Base-by-base conservation (phyloP, 352 stramenopile genomes). In the Phytophthora litchii region DNA sequence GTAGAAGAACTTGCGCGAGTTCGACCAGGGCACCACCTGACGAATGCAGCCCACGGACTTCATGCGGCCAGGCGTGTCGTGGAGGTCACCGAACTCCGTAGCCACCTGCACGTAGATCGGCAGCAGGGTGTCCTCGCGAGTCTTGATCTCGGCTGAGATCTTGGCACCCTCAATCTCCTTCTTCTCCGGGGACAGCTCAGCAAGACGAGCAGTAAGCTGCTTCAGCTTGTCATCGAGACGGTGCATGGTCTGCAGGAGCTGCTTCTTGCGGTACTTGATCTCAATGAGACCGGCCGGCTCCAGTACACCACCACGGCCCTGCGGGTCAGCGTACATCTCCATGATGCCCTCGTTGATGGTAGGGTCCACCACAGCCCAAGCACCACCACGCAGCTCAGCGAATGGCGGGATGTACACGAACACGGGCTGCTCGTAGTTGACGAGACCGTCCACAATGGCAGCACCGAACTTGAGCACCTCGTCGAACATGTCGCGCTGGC, bases 361-460 rank as follows among this genome's bases (percentile, higher is more conserved):
- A 34, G 94, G 87, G 89, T 99, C 98, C 11, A 99, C 94, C 12
- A 99, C 98, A 31, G 99, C 97, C 97, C 97, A 99, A 5, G 98
- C 98, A 35, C 98, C 98, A 73, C 98, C 97, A 60, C 98, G 89
- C 40, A 99, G 93, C 78, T 99, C 97, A 34, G 93, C 97, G 74
- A 98, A 97, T 25, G 98, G 98, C 54, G 97, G 98, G 61, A 99
- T 99, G 86, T 99, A 99, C 40, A 99, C 97, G 69, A 99, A 99
- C 42, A 99, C 96, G 41, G 98, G 98, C 79, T 99, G 97, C 69
- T 98, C 88, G 76, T 98, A 99, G 48, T 91, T 93, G 36, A 99
- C 97, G 49, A 99, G 97, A 5, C 91, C 96, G 68, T 99, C 97
- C 38, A 99, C 98, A 72, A 99, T 99, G 42, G 98, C 88, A n/a